A percentile compares a stretch with the other conserved stretches of the same genome.
Conservation (phyloP, 2,329 filamentous ascomycete genomes). For the Fusarium brevicatenulatum region DNA sequence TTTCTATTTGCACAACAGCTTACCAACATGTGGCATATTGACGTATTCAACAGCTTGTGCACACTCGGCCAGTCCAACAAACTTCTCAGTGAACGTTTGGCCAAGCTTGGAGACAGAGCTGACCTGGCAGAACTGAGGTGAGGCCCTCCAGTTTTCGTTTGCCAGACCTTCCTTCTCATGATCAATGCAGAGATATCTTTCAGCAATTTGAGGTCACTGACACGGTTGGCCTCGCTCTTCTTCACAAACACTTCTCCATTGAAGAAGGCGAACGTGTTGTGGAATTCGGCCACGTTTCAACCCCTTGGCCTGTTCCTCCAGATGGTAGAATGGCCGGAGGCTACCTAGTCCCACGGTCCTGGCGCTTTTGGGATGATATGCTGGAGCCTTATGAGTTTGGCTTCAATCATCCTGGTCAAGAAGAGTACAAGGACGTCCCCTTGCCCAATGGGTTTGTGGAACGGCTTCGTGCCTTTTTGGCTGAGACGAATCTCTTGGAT, state of each 20-base stretch:
- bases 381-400: neutral
- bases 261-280: neutral
- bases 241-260: conserved; percentile 1
- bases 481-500: neutral
- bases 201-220: neutral
- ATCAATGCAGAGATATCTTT: neutral
- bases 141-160: accelerated
- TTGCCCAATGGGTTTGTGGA: neutral
- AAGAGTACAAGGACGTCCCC: neutral
- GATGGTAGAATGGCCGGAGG: neutral
- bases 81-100: neutral
- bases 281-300: neutral
- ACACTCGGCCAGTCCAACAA: neutral
- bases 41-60: neutral
- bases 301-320: neutral
- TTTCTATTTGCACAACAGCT: neutral
- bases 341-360: neutral
- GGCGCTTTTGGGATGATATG: neutral
- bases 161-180: accelerated
- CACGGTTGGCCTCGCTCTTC: neutral
- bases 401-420: neutral
- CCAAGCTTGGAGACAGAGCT: neutral
- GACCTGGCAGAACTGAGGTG: neutral
- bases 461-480: neutral
- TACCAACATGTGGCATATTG: neutral